phyloP scores from a whole-genome alignment of 148 eudicot species.

The Limonium bicolor region DNA sequence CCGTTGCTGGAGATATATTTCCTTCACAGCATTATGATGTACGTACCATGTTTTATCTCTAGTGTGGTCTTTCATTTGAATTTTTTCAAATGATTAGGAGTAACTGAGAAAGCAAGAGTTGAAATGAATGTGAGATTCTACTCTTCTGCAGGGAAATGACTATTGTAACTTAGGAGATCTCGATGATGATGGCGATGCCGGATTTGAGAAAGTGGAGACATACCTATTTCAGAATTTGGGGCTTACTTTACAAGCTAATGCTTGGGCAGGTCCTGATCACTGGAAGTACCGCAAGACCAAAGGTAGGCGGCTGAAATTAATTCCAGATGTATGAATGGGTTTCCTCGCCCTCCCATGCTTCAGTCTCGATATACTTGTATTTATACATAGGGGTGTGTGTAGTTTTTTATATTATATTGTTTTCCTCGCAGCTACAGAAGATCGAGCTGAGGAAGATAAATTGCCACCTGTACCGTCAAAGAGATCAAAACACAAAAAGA shows the following conservation, averaged over 20 bases:
- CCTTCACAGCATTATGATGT: constrained; percentile 5
- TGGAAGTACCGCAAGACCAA: constrained; percentile 78
- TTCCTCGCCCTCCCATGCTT: too few relatives aligned
- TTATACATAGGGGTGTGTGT: too few relatives aligned
- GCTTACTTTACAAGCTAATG: constrained; percentile 52
- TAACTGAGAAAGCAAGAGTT: background rate
- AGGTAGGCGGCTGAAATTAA: too few relatives aligned
- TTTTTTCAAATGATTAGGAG: too few relatives aligned
- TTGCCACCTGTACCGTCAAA: constrained; percentile 21
- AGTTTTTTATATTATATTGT: background rate
- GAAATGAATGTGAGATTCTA: too few relatives aligned
- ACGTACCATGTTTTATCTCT: background rate
- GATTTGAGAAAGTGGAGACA: constrained; percentile 38
- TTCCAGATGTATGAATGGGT: too few relatives aligned
- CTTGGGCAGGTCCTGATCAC: constrained; percentile 98
- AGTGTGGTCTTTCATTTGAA: background rate
- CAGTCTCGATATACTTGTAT: too few relatives aligned
- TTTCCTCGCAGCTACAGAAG: constrained; percentile 10
- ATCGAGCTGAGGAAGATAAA: constrained; percentile 20
- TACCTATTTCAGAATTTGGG: constrained; percentile 57
- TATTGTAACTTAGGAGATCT: background rate
- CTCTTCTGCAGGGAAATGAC: background rate
- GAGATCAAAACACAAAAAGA: constrained; percentile 42
- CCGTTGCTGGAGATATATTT: constrained; percentile 1
- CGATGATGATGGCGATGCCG: constrained; percentile 31